Percentiles rank a stretch among this genome's conserved stretches.
Conservation (phyloP, 306 rosid genomes). For the Gastrolobium villosum region DNA sequence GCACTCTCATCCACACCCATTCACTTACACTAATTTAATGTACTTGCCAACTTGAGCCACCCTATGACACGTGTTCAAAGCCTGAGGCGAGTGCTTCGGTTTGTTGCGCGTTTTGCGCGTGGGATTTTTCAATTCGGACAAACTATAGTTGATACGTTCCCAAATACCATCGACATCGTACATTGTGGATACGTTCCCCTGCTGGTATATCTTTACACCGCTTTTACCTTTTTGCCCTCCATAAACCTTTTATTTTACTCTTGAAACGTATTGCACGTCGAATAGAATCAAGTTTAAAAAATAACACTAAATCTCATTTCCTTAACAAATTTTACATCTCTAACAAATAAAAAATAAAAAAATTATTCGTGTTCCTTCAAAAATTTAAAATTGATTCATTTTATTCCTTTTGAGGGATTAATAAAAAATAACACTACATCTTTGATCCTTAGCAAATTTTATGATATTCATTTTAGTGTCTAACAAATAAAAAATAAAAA, state of each 20-base stretch:
- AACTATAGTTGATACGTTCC: constrained; percentile 8
- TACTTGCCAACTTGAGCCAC: not conserved
- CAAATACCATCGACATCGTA: constrained; percentile 42
- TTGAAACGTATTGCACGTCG: too few relatives aligned
- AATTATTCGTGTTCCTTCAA: too few relatives aligned
- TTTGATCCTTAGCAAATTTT: too few relatives aligned
- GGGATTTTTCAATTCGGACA: not conserved
- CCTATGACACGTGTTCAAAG: not conserved
- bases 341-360: too few relatives aligned
- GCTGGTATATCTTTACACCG: constrained; percentile 3
- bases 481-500: too few relatives aligned
- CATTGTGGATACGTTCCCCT: constrained; percentile 47
- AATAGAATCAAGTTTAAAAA: too few relatives aligned
- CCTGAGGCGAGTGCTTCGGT: not conserved
- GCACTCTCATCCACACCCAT: not conserved
- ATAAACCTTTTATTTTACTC: not conserved
- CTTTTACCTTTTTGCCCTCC: constrained; percentile 9
- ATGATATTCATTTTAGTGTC: too few relatives aligned
- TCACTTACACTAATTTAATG: rapidly evolving
- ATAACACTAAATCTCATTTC: too few relatives aligned
- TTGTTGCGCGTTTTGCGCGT: not conserved
- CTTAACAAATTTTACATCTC: too few relatives aligned
- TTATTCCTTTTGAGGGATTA: too few relatives aligned
- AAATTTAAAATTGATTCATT: too few relatives aligned
- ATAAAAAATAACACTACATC: too few relatives aligned